Evolutionary conservation across 148 eudicot species (phyloP), one percentile per base, ranked within the genome.

Genomic region (Rhododendron vialii): DNA sequence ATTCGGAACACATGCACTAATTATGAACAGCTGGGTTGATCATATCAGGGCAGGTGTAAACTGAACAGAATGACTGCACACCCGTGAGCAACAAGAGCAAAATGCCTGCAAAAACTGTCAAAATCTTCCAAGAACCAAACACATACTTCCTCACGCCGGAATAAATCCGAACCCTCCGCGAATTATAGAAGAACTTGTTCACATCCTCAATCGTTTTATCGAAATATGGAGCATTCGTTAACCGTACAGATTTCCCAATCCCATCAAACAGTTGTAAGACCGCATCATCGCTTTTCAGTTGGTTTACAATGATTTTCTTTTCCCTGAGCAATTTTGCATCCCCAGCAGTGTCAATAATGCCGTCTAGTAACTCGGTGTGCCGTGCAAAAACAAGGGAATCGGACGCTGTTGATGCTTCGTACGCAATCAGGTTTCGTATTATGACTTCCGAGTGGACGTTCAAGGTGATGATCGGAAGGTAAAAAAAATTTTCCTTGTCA

Each of bases 361-460:
- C 93, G 12, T 88, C 88, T 91, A 92, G 88, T 20, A 92, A 61
- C 73, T 92, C 94, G 0, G 91, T 90, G 79, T 91, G 91, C 11
- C 90, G 86, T 12, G 90, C 87, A 15, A 91, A 81, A 65, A 90
- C 87, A 1, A 84, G 55, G 0, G 91, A 86, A 2, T 88, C 88
- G 0, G 88, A 24, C 14, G 82, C 13, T n/a, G 82, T 80, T 20
- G 71, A 73, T 1, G 93, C 90, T 55, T 92, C 94, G 26, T 92
- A 91, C 7, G 94, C 89, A 0, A 88, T 83, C 28, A 88, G n/a
- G 30, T 88, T 88, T 35, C 89, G 82, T 69, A 88, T 38, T 3
- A 85, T 38, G 0, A 77, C 33, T 24, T 82, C 85, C 1, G 89
- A 61, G 47, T 85, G 75, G 4, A 82, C 61, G 15, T 85, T 71